Conservation (phyloP, 1,284 basidiomycete genomes). For the Hypsizygus ulmarius region DNA sequence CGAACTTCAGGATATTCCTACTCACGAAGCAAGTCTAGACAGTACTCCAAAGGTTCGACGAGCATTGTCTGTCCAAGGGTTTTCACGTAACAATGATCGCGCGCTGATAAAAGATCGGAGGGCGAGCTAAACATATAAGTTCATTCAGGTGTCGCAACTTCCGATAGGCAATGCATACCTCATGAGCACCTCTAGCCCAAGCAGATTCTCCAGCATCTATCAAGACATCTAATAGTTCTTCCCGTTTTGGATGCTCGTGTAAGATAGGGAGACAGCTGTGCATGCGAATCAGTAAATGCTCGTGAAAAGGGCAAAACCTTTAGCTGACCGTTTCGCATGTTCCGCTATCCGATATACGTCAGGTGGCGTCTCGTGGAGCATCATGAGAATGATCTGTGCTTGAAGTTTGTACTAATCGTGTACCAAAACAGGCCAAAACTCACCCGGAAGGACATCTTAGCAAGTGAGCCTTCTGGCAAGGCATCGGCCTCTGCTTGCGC, state of each 20-base stretch:
- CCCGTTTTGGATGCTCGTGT: conserved; percentile 55
- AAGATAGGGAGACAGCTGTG: conserved; percentile 58
- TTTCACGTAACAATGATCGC: conserved; percentile 47
- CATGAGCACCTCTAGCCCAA: conserved; percentile 67
- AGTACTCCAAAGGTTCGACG: conserved; percentile 48
- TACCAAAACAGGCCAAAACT: conserved; percentile 6
- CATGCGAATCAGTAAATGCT: conserved; percentile 1
- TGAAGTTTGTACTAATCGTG: conserved; percentile 5
- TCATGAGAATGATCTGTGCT: conserved; percentile 64
- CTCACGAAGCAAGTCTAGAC: conserved; percentile 60
- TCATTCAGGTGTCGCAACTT: not conserved
- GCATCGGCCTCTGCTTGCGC: conserved; percentile 55
- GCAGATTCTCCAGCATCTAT: conserved; percentile 69
- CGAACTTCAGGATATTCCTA: conserved; percentile 14
- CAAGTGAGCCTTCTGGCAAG: conserved; percentile 47
- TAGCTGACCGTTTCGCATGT: conserved; percentile 54
- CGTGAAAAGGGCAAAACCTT: not conserved
- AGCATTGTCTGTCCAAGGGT: conserved; percentile 53
- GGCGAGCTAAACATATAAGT: conserved; percentile 43
- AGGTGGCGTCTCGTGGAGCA: conserved; percentile 56
- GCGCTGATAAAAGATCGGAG: conserved; percentile 60
- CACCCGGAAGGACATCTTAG: conserved; percentile 71
- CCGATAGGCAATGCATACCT: conserved; percentile 37
- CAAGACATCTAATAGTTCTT: conserved; percentile 56
- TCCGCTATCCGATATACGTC: conserved; percentile 68